Conservation (phyloP, 192 early-diverging fungal genomes). For the Coemansia sp. region DNA sequence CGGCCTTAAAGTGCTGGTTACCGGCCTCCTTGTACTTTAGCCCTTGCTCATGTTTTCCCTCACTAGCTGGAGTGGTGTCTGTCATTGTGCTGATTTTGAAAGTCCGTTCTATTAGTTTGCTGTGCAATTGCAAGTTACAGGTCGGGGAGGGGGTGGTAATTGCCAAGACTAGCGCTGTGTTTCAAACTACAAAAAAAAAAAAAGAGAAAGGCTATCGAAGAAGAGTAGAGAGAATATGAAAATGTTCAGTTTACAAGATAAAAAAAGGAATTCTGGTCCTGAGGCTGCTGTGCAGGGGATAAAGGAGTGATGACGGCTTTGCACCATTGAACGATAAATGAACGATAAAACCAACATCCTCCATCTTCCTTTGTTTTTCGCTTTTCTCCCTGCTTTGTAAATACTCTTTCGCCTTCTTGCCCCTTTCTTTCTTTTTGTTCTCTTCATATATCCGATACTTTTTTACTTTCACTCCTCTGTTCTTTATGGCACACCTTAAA, state of each 20-base stretch:
- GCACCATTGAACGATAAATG: no score
- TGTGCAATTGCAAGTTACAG: not conserved
- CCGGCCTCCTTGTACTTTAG: constrained; percentile 37
- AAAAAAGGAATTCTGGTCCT: no score
- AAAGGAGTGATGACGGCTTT: not conserved
- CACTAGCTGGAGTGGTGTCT: not conserved
- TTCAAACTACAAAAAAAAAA: not conserved
- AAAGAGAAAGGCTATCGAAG: not conserved
- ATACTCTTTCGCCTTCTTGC: no score
- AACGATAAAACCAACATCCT: not conserved
- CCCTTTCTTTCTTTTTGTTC: no score
- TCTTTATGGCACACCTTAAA: no score
- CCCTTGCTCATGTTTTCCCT: constrained; percentile 29
- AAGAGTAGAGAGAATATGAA: no score
- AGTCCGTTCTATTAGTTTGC: not conserved
- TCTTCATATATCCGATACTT: no score
- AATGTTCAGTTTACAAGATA: no score
- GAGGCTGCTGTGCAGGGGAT: not conserved
- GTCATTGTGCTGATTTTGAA: constrained; percentile 11
- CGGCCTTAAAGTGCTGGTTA: constrained; percentile 34
- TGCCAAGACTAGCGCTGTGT: no score
- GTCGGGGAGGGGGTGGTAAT: no score
- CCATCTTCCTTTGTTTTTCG: not conserved
- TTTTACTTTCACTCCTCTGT: no score
- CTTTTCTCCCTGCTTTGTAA: no score